Percentiles rank a stretch among this genome's conserved stretches.
These are phyloP conservation scores for Pyronema omphalodes DNA, from an alignment of 495 filamentous ascomycete species.

Conservation along the genomic window DNA sequence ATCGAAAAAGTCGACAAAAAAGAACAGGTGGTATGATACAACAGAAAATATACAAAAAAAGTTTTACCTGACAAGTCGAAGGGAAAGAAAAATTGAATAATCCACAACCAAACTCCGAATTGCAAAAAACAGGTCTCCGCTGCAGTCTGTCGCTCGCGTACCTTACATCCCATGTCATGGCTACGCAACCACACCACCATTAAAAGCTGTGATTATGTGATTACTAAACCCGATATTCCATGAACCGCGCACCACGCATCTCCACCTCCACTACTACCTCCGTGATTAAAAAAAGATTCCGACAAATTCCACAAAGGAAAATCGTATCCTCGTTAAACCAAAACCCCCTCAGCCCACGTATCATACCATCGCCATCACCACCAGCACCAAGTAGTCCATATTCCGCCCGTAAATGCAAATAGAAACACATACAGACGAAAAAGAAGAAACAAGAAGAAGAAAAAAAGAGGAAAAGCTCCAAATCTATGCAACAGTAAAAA, in stretches of 20 bases:
- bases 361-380: too few relatives aligned
- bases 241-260: not conserved
- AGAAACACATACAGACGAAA: too few relatives aligned
- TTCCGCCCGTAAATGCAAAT: too few relatives aligned
- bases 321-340: not conserved
- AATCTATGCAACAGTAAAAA: too few relatives aligned
- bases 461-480: too few relatives aligned
- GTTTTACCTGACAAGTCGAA: too few relatives aligned
- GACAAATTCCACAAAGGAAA: not conserved
- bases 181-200: not conserved
- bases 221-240: not conserved
- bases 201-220: not conserved
- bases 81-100: not conserved
- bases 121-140: not conserved
- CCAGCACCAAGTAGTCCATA: too few relatives aligned
- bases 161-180: not conserved
- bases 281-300: not conserved
- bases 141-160: not conserved
- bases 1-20: not conserved
- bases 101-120: not conserved
- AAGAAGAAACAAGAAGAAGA: too few relatives aligned
- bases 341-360: too few relatives aligned
- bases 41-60: not conserved
- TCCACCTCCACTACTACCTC: not conserved
- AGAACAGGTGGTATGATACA: not conserved